Evolutionary conservation across 805 yeast species (phyloP).

Genomic region (Candida nonsorbophila): DNA sequence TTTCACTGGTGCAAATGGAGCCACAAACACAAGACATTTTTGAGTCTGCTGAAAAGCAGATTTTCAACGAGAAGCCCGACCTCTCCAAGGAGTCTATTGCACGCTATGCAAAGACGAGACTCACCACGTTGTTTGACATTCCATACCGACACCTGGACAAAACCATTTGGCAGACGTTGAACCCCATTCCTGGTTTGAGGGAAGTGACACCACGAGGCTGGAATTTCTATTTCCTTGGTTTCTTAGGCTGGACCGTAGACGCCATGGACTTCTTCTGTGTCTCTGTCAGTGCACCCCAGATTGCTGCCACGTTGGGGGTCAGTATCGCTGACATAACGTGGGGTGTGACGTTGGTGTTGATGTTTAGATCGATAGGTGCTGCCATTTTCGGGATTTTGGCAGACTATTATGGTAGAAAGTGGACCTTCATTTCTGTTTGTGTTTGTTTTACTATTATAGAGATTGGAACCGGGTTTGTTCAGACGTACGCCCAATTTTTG

Average conservation of each 20-base stretch:
- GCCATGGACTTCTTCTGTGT: constrained; percentile 68
- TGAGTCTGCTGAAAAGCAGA: constrained; percentile 7
- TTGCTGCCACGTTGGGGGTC: constrained; percentile 45
- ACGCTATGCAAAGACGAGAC: constrained; percentile 38
- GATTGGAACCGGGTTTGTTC: constrained; percentile 61
- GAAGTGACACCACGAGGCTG: constrained; percentile 40
- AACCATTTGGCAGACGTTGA: constrained; percentile 24
- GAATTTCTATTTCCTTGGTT: constrained; percentile 56
- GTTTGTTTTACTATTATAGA: constrained; percentile 50
- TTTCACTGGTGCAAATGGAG: too few relatives aligned
- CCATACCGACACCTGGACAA: constrained; percentile 3
- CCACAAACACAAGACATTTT: neutral
- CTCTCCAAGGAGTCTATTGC: constrained; percentile 7
- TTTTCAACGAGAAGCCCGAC: constrained; percentile 9
- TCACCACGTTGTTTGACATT: constrained; percentile 38
- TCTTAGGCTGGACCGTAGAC: constrained; percentile 66
- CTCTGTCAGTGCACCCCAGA: constrained; percentile 46
- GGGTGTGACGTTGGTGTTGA: constrained; percentile 69
- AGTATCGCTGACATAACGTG: constrained; percentile 52
- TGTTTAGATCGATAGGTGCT: constrained; percentile 72
- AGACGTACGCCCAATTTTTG: constrained; percentile 53
- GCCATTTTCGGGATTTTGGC: constrained; percentile 56
- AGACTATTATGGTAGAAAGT: constrained; percentile 63
- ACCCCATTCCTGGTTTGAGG: constrained; percentile 40
- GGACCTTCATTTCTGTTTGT: constrained; percentile 55